These are phyloP conservation scores for Arabis alpina DNA, from an alignment of 345 rosid species.

Conservation along the genomic window DNA sequence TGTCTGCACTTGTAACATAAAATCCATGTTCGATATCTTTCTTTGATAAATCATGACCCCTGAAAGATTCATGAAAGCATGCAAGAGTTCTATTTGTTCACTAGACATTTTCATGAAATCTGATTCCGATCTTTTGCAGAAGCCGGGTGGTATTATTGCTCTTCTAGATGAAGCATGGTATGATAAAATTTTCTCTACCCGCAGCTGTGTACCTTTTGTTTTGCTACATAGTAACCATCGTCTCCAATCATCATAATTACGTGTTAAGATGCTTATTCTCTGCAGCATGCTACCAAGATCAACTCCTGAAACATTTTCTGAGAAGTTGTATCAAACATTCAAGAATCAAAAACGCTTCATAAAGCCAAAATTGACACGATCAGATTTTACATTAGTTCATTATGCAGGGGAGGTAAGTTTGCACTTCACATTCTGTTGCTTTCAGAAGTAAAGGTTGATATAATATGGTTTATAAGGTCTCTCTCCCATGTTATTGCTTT, in stretches of 20 bases:
- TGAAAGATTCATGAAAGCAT: too few relatives aligned
- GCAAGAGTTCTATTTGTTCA: too few relatives aligned
- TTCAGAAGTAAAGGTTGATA: slow-evolving; percentile 9
- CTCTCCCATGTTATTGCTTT: slow-evolving; percentile 40
- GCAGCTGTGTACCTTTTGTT: slow-evolving; percentile 23
- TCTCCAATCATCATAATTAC: slow-evolving; percentile 32
- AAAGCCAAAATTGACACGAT: slow-evolving; percentile 79
- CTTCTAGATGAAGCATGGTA: slow-evolving; percentile 98
- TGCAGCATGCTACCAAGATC: slow-evolving; percentile 94
- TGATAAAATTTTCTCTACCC: slow-evolving; percentile 28
- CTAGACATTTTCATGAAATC: neutral
- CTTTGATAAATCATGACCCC: too few relatives aligned
- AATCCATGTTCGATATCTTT: too few relatives aligned
- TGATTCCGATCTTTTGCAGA: slow-evolving; percentile 58
- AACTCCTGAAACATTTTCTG: slow-evolving; percentile 83
- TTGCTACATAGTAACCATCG: slow-evolving; percentile 12
- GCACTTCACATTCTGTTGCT: slow-evolving; percentile 25
- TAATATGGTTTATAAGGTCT: slow-evolving; percentile 18
- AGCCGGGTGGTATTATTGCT: slow-evolving; percentile 88
- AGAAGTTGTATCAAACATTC: slow-evolving; percentile 86
- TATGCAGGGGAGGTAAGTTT: slow-evolving; percentile 88
- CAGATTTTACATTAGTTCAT: slow-evolving; percentile 80
- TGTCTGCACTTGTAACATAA: too few relatives aligned
- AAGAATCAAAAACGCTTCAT: slow-evolving; percentile 75
- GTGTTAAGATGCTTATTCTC: slow-evolving; percentile 20